These are phyloP conservation scores for Hypsizygus marmoreus DNA, from an alignment of 768 basidiomycete genomes.

Conservation along the genomic window DNA sequence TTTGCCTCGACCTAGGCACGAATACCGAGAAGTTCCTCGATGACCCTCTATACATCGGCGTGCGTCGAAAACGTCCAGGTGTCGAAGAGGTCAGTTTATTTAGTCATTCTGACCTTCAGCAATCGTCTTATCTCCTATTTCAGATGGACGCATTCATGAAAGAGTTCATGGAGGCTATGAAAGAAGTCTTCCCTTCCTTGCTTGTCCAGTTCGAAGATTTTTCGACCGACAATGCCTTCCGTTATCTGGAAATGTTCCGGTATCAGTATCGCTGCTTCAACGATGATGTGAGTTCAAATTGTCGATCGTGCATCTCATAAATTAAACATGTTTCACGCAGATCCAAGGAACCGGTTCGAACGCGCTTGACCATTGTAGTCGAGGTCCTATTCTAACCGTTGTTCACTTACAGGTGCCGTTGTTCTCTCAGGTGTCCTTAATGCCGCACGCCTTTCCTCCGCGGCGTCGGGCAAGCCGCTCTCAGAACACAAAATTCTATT, in stretches of 20 bases:
- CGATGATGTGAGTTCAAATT: slow-evolving; percentile 58
- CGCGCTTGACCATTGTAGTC: no score
- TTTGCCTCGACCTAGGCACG: slow-evolving; percentile 76
- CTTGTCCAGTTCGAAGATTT: slow-evolving; percentile 81
- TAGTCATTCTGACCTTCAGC: neutral
- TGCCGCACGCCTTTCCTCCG: slow-evolving; percentile 62
- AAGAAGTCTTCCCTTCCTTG: slow-evolving; percentile 62
- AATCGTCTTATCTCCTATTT: slow-evolving; percentile 2
- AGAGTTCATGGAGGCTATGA: slow-evolving; percentile 72
- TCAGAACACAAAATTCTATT: slow-evolving; percentile 82
- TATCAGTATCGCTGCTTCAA: slow-evolving; percentile 64
- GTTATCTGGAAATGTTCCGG: slow-evolving; percentile 66
- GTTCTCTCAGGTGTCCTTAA: slow-evolving; percentile 76
- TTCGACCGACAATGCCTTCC: slow-evolving; percentile 78
- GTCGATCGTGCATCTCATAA: neutral
- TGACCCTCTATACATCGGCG: slow-evolving; percentile 78
- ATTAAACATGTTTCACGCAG: slow-evolving; percentile 28
- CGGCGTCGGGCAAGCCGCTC: slow-evolving; percentile 55
- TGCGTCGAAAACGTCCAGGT: slow-evolving; percentile 54
- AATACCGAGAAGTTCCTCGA: slow-evolving; percentile 66
- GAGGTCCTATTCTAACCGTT: no score
- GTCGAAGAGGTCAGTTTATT: slow-evolving; percentile 37
- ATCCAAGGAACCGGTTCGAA: slow-evolving; percentile 63
- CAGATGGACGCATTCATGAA: slow-evolving; percentile 77
- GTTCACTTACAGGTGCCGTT: slow-evolving; percentile 53